Percentiles rank a stretch among this genome's conserved stretches.
These are phyloP conservation scores for Exophiala aquamarina DNA, from an alignment of 2,329 filamentous ascomycete genomes.

Conservation along the genomic window DNA sequence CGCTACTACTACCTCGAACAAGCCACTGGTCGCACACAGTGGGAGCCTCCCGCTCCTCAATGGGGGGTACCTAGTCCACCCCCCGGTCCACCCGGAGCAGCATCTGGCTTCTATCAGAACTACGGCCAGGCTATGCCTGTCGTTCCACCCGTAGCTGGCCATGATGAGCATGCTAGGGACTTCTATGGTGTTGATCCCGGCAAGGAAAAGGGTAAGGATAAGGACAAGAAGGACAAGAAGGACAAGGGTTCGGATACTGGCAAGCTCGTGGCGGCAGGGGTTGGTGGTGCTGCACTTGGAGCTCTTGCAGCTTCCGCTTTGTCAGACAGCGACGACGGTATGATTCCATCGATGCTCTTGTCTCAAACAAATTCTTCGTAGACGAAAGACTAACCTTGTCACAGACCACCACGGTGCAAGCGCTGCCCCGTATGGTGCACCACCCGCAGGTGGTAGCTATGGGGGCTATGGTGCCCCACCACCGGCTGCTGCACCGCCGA, in stretches of 20 bases:
- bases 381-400: background rate
- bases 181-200: slow-evolving; percentile 8
- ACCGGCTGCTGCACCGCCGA: slow-evolving; percentile 1
- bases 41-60: slow-evolving; percentile 41
- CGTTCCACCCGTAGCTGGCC: slow-evolving; percentile 8
- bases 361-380: background rate
- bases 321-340: slow-evolving; percentile 16
- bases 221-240: slow-evolving; percentile 12
- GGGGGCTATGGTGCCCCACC: slow-evolving; percentile 13
- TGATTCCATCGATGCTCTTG: background rate
- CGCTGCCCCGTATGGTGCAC: background rate
- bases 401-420: background rate
- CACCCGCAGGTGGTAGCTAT: slow-evolving; percentile 3
- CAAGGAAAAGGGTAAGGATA: slow-evolving; percentile 7
- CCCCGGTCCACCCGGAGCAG: slow-evolving; percentile 2
- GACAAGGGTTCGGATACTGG: slow-evolving; percentile 13
- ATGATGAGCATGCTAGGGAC: slow-evolving; percentile 6
- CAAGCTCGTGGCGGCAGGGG: slow-evolving; percentile 18
- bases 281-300: slow-evolving; percentile 22
- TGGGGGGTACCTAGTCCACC: slow-evolving; percentile 6
- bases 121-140: slow-evolving; percentile 17
- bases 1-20: slow-evolving; percentile 50
- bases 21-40: slow-evolving; percentile 48
- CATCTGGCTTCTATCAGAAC: slow-evolving; percentile 9
- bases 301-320: slow-evolving; percentile 19